Percentiles rank a stretch among this genome's conserved stretches.
Evolutionary conservation across 2,329 filamentous ascomycete genomes (phyloP).

Genomic region (Monosporascus sp.): DNA sequence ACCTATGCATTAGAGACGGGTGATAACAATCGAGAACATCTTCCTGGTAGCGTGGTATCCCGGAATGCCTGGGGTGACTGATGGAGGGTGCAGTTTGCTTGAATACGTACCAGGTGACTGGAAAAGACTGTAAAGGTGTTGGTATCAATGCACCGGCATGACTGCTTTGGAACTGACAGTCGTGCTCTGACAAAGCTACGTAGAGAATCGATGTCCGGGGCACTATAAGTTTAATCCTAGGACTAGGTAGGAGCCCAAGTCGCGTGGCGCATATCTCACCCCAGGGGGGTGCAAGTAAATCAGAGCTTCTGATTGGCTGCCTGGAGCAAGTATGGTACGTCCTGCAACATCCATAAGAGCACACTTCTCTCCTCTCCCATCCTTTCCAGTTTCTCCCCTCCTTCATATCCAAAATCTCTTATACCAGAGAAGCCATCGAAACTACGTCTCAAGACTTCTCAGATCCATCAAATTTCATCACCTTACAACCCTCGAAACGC

Average conservation of each 20-base stretch:
- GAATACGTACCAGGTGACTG: no score
- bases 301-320: background rate
- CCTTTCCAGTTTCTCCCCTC: constrained; percentile 8
- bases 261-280: background rate
- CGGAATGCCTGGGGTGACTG: no score
- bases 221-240: background rate
- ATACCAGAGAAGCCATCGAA: constrained; percentile 11
- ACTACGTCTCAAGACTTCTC: constrained; percentile 4
- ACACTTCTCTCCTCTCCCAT: constrained; percentile 15
- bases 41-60: no score
- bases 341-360: constrained; percentile 18
- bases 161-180: no score
- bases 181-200: no score
- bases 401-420: constrained; percentile 5
- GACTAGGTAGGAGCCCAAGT: background rate
- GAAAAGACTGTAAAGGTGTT: no score
- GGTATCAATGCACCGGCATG: no score
- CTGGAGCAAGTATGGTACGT: background rate
- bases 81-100: no score
- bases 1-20: no score
- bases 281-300: background rate
- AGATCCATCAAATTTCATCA: constrained; percentile 12
- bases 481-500: constrained; percentile 6
- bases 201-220: no score
- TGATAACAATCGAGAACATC: no score